Evolutionary conservation across 306 rosid species (phyloP).

Genomic region (Sphenostylis stenocarpa): DNA sequence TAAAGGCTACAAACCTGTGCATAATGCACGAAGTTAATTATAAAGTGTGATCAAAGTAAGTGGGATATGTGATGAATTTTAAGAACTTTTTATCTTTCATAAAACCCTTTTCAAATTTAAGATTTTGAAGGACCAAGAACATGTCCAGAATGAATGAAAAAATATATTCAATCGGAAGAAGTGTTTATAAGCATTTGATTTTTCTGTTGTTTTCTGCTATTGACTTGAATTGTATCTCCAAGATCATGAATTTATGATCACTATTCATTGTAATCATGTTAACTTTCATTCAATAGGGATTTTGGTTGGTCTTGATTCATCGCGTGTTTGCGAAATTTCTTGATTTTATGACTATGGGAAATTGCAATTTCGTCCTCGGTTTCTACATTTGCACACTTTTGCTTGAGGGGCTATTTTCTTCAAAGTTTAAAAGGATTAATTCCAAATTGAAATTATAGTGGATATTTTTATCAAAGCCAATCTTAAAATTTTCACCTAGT

Average conservation of each 20-base stretch:
- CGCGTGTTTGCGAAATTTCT: not conserved
- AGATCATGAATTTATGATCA: slow-evolving; percentile 29
- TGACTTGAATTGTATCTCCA: slow-evolving; percentile 96
- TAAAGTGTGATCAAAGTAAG: not conserved
- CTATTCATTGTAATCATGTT: slow-evolving; percentile 2
- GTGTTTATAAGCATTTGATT: not conserved
- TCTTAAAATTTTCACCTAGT: no score
- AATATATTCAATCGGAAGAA: not conserved
- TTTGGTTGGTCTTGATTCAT: not conserved
- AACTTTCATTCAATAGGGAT: not conserved
- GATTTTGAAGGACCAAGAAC: not conserved
- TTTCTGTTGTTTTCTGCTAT: slow-evolving; percentile 44
- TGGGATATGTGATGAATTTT: no score
- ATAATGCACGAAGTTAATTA: not conserved
- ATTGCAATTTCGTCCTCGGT: not conserved
- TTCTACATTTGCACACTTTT: not conserved
- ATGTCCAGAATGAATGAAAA: not conserved
- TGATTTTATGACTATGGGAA: not conserved
- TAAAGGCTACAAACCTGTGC: not conserved
- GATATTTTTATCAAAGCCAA: no score
- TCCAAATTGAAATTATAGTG: slow-evolving; percentile 3
- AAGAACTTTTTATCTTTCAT: not conserved
- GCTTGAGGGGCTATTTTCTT: not conserved
- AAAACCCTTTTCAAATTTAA: not conserved
- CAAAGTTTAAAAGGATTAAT: not conserved